A percentile compares a stretch with the other conserved stretches of the same genome.
Conservation (phyloP, 768 basidiomycete species). For the Gautieria morchelliformis region DNA sequence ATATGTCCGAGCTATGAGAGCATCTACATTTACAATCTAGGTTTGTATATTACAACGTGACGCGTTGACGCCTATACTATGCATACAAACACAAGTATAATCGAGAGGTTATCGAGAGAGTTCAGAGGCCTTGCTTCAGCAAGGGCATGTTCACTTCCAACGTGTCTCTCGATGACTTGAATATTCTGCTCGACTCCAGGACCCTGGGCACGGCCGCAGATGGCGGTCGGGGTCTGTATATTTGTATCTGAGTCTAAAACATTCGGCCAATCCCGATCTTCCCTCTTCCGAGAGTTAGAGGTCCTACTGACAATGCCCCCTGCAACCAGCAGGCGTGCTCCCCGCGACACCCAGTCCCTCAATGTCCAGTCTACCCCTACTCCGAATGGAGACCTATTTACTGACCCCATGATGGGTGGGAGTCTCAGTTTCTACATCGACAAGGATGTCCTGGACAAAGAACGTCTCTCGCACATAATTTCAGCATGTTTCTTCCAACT, state of each 20-base stretch:
- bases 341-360: background rate
- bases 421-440: conserved; percentile 71
- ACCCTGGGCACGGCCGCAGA: background rate
- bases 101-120: too few relatives aligned
- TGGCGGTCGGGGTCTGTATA: background rate
- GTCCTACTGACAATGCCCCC: conserved; percentile 10
- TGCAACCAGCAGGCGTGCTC: conserved; percentile 5
- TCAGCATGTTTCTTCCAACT: conserved; percentile 37
- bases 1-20: too few relatives aligned
- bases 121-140: too few relatives aligned
- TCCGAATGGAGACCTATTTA: conserved; percentile 41
- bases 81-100: too few relatives aligned
- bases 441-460: conserved; percentile 68
- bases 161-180: too few relatives aligned
- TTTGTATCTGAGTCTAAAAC: background rate
- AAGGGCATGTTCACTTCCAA: too few relatives aligned
- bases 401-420: conserved; percentile 76
- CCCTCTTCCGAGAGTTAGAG: background rate
- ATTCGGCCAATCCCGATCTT: background rate
- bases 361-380: background rate
- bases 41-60: too few relatives aligned
- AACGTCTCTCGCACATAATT: conserved; percentile 52
- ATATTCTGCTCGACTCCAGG: background rate
- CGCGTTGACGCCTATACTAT: too few relatives aligned
- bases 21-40: too few relatives aligned